These are phyloP conservation scores for Paracamarosporium sp. DNA, from an alignment of 2,329 filamentous ascomycete species.

Conservation along the genomic window DNA sequence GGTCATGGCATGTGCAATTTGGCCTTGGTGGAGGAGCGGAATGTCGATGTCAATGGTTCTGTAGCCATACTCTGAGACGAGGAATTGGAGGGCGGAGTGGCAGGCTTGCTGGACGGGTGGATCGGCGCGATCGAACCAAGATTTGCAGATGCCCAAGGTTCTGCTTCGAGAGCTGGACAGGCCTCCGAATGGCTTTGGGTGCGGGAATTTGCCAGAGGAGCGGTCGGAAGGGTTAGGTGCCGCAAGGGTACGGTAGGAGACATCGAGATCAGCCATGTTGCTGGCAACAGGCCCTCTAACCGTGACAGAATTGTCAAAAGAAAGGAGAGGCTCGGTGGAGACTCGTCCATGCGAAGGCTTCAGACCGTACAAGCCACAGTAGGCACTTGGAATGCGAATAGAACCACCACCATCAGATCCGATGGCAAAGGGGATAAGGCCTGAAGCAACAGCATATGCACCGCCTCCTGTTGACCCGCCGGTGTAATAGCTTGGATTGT, in stretches of 20 bases:
- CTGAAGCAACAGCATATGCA: constrained; percentile 72
- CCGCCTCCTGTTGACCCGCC: constrained; percentile 83
- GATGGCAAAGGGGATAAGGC: constrained; percentile 76
- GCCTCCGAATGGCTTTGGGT: constrained; percentile 51
- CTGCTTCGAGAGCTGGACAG: constrained; percentile 53
- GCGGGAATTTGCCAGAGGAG: constrained; percentile 68
- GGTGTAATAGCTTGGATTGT: constrained; percentile 77
- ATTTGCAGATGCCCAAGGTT: constrained; percentile 72
- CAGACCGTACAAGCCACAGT: constrained; percentile 82
- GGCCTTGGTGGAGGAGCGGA: constrained; percentile 72
- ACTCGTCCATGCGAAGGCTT: constrained; percentile 80
- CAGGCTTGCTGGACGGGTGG: constrained; percentile 68
- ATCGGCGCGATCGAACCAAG: constrained; percentile 75
- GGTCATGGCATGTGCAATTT: constrained; percentile 77
- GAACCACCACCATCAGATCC: constrained; percentile 77
- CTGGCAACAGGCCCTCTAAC: constrained; percentile 79
- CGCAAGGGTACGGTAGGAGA: constrained; percentile 83
- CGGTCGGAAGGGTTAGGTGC: constrained; percentile 71
- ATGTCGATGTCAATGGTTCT: constrained; percentile 66
- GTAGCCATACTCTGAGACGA: constrained; percentile 63
- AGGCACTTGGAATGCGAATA: constrained; percentile 74
- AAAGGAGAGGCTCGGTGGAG: constrained; percentile 63
- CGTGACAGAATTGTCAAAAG: constrained; percentile 66
- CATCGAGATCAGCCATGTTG: constrained; percentile 77
- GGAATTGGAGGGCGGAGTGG: constrained; percentile 65